Conservation (phyloP, 805 yeast genomes). For the Candida ulmi region DNA sequence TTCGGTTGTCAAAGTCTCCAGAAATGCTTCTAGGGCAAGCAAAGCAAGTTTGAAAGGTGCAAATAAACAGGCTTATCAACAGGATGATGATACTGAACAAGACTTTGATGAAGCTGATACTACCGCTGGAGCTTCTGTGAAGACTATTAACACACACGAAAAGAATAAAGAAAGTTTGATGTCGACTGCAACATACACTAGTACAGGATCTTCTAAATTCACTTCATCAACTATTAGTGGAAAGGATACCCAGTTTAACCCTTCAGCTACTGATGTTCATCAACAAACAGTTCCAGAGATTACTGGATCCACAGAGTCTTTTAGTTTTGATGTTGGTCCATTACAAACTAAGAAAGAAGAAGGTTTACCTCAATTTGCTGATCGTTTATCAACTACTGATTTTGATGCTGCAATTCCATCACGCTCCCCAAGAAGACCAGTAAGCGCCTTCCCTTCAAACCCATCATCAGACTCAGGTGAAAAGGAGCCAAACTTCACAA, state of each 20-base stretch:
- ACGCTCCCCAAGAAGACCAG: conserved; percentile 24
- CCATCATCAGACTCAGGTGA: conserved; percentile 1
- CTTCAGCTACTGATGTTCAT: background rate
- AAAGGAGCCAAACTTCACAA: background rate
- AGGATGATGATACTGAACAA: too few relatives aligned
- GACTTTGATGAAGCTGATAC: too few relatives aligned
- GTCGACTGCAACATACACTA: conserved; percentile 2
- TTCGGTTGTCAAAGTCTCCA: conserved; percentile 15
- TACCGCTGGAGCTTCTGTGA: too few relatives aligned
- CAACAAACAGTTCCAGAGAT: background rate
- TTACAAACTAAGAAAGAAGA: conserved; percentile 13
- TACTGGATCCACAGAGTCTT: conserved; percentile 13
- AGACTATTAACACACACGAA: background rate
- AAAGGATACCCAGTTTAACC: conserved; percentile 6
- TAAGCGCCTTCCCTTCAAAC: conserved; percentile 8
- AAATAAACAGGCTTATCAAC: too few relatives aligned
- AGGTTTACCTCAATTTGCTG: conserved; percentile 4
- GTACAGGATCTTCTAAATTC: conserved; percentile 9
- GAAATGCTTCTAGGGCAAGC: conserved; percentile 2
- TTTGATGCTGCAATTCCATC: conserved; percentile 21
- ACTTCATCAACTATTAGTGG: conserved; percentile 10
- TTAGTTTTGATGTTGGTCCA: conserved; percentile 19
- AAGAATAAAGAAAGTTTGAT: background rate
- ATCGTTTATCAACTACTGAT: conserved; percentile 8
- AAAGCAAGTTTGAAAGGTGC: too few relatives aligned